These are phyloP conservation scores for Aspergillus bombycis DNA, from an alignment of 2,329 filamentous ascomycete species.

Conservation along the genomic window DNA sequence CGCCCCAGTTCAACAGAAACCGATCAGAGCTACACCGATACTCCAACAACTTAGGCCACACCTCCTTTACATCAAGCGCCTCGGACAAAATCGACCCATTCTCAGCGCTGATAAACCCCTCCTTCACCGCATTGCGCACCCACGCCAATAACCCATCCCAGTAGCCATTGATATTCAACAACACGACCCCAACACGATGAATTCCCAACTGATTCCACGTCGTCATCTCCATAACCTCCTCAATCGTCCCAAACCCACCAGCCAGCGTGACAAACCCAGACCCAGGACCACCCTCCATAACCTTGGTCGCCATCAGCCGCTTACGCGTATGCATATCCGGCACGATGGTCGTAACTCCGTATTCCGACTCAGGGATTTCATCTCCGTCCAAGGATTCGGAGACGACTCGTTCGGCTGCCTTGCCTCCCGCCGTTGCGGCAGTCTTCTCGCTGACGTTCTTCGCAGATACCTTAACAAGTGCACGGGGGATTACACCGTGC, in stretches of 20 bases:
- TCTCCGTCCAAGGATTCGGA: conserved; percentile 9
- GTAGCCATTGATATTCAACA: conserved; percentile 88
- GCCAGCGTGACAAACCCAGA: conserved; percentile 86
- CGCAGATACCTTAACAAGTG: conserved; percentile 74
- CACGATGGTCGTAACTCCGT: conserved; percentile 85
- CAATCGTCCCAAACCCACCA: conserved; percentile 91
- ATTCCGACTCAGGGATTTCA: conserved; percentile 44
- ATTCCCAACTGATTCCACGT: conserved; percentile 96
- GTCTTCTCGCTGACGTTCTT: conserved; percentile 29
- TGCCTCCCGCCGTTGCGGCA: background rate
- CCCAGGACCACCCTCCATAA: conserved; percentile 78
- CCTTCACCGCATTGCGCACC: conserved; percentile 73
- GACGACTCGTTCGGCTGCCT: conserved; percentile 56
- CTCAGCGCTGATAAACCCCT: conserved; percentile 73
- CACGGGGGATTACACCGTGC: conserved; percentile 90
- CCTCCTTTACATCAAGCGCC: conserved; percentile 71
- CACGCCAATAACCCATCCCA: conserved; percentile 85
- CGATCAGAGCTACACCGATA: conserved; percentile 77
- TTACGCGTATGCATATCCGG: conserved; percentile 97
- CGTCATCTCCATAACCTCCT: conserved; percentile 95
- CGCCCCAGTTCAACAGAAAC: conserved; percentile 81
- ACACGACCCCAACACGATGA: conserved; percentile 75
- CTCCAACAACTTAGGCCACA: conserved; percentile 68
- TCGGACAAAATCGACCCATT: conserved; percentile 80
- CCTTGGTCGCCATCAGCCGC: conserved; percentile 87